phyloP scores from a whole-genome alignment of 2,329 filamentous ascomycete species.

The Monosporascus cannonballus region DNA sequence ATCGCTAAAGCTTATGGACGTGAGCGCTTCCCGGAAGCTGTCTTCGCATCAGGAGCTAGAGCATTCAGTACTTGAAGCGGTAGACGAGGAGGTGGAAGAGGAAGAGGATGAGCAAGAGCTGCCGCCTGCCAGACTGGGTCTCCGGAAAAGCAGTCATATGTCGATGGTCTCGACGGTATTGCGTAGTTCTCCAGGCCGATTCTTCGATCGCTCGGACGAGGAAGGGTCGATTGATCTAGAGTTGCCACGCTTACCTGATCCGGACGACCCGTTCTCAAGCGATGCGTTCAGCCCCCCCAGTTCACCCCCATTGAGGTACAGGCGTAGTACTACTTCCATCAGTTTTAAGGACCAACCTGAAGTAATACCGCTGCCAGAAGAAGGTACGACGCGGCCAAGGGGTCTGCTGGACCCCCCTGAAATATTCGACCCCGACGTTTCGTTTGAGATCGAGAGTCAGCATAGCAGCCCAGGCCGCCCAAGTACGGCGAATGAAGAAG shows the following conservation, averaged over 20 bases:
- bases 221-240: constrained; percentile 41
- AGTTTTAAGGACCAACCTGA: constrained; percentile 42
- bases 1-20: constrained; percentile 6
- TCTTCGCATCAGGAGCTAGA: constrained; percentile 19
- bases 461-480: constrained; percentile 28
- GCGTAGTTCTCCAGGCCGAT: constrained; percentile 31
- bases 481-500: constrained; percentile 32
- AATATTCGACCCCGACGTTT: constrained; percentile 41
- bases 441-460: constrained; percentile 27
- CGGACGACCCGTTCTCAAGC: constrained; percentile 24
- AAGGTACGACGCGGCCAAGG: constrained; percentile 34
- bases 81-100: constrained; percentile 22
- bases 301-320: constrained; percentile 39
- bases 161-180: constrained; percentile 33
- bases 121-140: constrained; percentile 18
- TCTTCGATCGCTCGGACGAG: constrained; percentile 36
- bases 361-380: constrained; percentile 32
- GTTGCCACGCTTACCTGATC: constrained; percentile 26
- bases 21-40: constrained; percentile 8
- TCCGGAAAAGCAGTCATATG: constrained; percentile 17
- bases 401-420: constrained; percentile 39
- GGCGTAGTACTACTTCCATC: constrained; percentile 32
- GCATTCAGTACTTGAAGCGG: constrained; percentile 24
- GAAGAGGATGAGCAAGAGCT: constrained; percentile 22
- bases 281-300: constrained; percentile 41